Evolutionary conservation across 805 yeast genomes (phyloP).

Genomic region (Suhomyces sp.): DNA sequence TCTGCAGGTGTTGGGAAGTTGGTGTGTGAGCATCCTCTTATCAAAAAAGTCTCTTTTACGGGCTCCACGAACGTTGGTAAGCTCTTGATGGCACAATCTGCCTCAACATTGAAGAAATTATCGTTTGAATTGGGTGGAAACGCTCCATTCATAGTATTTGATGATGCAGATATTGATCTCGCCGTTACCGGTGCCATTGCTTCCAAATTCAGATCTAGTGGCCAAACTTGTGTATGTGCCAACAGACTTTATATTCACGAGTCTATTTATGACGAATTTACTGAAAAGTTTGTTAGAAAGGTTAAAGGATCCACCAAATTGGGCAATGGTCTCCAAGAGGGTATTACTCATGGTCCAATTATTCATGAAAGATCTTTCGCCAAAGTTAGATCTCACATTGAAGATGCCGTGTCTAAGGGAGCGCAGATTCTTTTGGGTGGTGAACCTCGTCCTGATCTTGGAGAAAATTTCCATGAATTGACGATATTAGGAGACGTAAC

Average conservation of each 20-base stretch:
- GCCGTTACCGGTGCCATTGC: slow-evolving; percentile 68
- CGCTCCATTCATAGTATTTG: slow-evolving; percentile 75
- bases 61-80: slow-evolving; percentile 78
- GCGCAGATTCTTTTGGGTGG: slow-evolving; percentile 70
- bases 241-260: slow-evolving; percentile 69
- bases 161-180: slow-evolving; percentile 64
- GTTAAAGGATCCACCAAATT: slow-evolving; percentile 40
- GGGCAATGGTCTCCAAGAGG: slow-evolving; percentile 61
- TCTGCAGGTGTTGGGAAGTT: slow-evolving; percentile 53
- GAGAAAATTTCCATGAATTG: slow-evolving; percentile 64
- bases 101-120: slow-evolving; percentile 64
- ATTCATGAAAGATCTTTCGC: slow-evolving; percentile 61
- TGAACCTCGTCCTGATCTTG: slow-evolving; percentile 49
- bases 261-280: slow-evolving; percentile 61
- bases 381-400: slow-evolving; percentile 61
- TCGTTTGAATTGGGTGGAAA: slow-evolving; percentile 80
- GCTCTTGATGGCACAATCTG: slow-evolving; percentile 59
- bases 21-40: slow-evolving; percentile 46
- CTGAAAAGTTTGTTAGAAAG: slow-evolving; percentile 45
- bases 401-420: slow-evolving; percentile 65
- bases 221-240: slow-evolving; percentile 83
- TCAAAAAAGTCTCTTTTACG: slow-evolving; percentile 71
- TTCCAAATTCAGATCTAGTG: slow-evolving; percentile 71
- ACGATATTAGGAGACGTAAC: slow-evolving; percentile 66
- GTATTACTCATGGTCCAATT: slow-evolving; percentile 74